phyloP scores from a whole-genome alignment of 345 rosid genomes.

The Euphorbia lathyris region DNA sequence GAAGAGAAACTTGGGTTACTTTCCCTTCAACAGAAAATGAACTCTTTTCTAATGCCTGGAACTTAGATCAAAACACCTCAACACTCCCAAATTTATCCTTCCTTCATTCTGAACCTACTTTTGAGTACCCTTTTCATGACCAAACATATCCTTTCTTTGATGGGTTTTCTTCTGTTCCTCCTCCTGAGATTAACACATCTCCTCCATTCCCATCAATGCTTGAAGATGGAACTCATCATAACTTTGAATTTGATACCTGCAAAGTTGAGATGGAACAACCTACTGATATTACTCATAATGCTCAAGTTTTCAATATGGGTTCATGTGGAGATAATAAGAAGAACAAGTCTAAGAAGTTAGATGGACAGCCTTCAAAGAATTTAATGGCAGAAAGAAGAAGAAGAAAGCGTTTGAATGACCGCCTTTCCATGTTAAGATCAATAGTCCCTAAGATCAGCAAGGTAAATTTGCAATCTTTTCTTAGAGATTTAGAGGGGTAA shows the following conservation, averaged over 20 bases:
- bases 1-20: constrained; percentile 40
- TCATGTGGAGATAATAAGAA: constrained; percentile 33
- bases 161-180: constrained; percentile 35
- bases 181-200: constrained; percentile 31
- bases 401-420: constrained; percentile 76
- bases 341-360: constrained; percentile 51
- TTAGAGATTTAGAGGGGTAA: neutral
- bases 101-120: constrained; percentile 25
- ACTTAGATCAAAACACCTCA: constrained; percentile 26
- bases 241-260: constrained; percentile 33
- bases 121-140: constrained; percentile 33
- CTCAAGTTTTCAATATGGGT: constrained; percentile 39
- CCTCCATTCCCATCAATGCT: constrained; percentile 33
- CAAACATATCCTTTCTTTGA: constrained; percentile 25
- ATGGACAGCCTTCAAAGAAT: constrained; percentile 94
- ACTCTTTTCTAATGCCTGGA: constrained; percentile 45
- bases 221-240: constrained; percentile 30
- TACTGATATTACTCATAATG: constrained; percentile 2
- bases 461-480: too few species aligned
- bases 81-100: constrained; percentile 11
- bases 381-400: constrained; percentile 86
- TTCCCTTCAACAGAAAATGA: constrained; percentile 31
- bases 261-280: constrained; percentile 36
- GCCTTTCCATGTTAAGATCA: constrained; percentile 88
- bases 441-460: constrained; percentile 94